Conservation (phyloP, 1,139 yeast genomes). For the Suhomyces yuchorum region DNA sequence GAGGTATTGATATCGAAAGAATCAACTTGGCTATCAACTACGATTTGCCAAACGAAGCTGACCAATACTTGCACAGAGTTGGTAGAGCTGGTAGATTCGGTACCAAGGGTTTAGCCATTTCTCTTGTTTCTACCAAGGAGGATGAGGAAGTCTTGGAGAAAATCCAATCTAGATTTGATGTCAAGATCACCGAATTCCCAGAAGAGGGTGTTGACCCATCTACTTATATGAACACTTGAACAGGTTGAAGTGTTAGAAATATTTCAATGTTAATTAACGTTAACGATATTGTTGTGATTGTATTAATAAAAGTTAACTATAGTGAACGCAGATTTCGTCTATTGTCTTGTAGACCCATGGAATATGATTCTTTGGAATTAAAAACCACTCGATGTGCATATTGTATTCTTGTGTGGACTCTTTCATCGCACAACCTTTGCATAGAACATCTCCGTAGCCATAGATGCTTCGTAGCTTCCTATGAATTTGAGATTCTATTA, state of each 20-base stretch:
- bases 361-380: conserved; percentile 49
- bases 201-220: conserved; percentile 98
- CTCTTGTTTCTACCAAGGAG: conserved; percentile 82
- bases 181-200: conserved; percentile 91
- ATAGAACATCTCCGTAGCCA: conserved; percentile 48
- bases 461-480: conserved; percentile 31
- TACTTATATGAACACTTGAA: conserved; percentile 92
- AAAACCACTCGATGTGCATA: conserved; percentile 62
- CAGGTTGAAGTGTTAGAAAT: conserved; percentile 15
- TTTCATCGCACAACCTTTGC: conserved; percentile 36
- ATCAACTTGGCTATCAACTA: conserved; percentile 97
- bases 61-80: conserved; percentile 97
- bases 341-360: conserved; percentile 41
- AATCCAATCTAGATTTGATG: conserved; percentile 97
- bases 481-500: conserved; percentile 49
- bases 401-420: conserved; percentile 22
- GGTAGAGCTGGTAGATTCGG: conserved; percentile 99
- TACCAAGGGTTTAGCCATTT: conserved; percentile 96
- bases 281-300: conserved; percentile 7
- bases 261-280: conserved; percentile 4
- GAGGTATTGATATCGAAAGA: conserved; percentile 99
- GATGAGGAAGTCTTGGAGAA: conserved; percentile 90
- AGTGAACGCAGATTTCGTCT: conserved; percentile 28
- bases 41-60: conserved; percentile 90
- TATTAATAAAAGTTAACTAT: conserved; percentile 12